Percentiles rank a stretch among this genome's conserved stretches.
Conservation (phyloP, 1,284 basidiomycete species). For the Phenoliferia sp. region DNA sequence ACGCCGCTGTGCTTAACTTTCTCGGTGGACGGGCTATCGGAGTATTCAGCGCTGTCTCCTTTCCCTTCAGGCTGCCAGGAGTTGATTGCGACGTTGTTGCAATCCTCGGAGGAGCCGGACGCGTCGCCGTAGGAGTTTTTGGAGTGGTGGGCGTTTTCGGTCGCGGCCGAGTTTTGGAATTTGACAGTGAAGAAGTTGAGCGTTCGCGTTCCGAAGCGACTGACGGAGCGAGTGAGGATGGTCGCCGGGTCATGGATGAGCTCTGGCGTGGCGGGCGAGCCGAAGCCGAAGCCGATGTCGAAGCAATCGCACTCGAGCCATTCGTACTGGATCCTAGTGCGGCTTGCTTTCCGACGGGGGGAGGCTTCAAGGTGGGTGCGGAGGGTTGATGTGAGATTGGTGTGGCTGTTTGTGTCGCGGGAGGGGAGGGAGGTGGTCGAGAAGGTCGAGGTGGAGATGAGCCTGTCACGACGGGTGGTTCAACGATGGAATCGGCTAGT, state of each 20-base stretch:
- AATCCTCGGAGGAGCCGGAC: background rate
- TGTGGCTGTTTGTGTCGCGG: background rate
- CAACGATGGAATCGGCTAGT: too few species aligned
- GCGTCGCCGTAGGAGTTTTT: background rate
- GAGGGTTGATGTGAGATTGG: background rate
- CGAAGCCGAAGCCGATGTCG: constrained; percentile 11
- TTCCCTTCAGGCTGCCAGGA: background rate
- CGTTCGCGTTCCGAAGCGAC: background rate
- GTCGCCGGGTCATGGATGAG: background rate
- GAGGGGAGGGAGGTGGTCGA: background rate
- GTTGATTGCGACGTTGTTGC: background rate
- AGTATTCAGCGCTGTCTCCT: constrained; percentile 2
- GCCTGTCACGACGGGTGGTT: too few species aligned
- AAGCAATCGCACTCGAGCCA: constrained; percentile 8
- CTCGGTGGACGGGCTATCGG: background rate
- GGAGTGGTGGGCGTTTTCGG: background rate
- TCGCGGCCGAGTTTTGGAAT: background rate
- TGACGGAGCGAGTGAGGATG: constrained; percentile 1
- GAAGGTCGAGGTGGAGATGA: background rate
- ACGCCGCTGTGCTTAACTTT: background rate
- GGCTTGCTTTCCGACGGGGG: too few species aligned
- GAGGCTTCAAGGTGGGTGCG: too few species aligned
- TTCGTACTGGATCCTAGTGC: constrained; percentile 35
- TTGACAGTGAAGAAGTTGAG: background rate
- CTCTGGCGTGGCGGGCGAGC: background rate